Conservation (phyloP, 805 yeast genomes). For the Teunomyces pallodes region DNA sequence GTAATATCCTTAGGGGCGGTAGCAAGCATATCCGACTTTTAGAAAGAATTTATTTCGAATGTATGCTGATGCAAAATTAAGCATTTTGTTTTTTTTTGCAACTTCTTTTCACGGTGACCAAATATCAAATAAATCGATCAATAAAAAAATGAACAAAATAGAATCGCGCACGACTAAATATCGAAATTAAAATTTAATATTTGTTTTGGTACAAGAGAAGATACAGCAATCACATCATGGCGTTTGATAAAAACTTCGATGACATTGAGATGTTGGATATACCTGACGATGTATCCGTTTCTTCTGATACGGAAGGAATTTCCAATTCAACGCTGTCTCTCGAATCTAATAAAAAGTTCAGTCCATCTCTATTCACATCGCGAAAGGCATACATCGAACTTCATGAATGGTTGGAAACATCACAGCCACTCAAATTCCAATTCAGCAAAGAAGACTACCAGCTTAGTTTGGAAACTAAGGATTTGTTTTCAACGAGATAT, state of each 20-base stretch:
- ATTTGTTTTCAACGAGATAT: constrained; percentile 42
- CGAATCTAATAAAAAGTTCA: not conserved
- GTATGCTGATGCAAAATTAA: not conserved
- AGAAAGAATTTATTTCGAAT: not conserved
- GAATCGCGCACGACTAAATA: constrained; percentile 1
- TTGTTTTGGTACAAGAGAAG: not conserved
- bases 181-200: not conserved
- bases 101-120: not conserved
- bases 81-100: not conserved
- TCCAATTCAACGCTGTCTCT: constrained; percentile 11
- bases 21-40: not conserved
- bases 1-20: not conserved
- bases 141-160: not conserved
- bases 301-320: constrained; percentile 17
- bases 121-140: too few species aligned
- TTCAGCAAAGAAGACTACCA: constrained; percentile 42
- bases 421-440: constrained; percentile 34
- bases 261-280: constrained; percentile 46
- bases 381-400: constrained; percentile 35
- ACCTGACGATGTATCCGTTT: constrained; percentile 30
- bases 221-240: not conserved
- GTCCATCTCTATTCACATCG: constrained; percentile 8
- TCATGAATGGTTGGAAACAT: constrained; percentile 46
- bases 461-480: constrained; percentile 25
- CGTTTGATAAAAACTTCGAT: constrained; percentile 14